Base-by-base conservation (phyloP, 192 early-diverging fungal genomes). In the Mortierella hygrophila region DNA sequence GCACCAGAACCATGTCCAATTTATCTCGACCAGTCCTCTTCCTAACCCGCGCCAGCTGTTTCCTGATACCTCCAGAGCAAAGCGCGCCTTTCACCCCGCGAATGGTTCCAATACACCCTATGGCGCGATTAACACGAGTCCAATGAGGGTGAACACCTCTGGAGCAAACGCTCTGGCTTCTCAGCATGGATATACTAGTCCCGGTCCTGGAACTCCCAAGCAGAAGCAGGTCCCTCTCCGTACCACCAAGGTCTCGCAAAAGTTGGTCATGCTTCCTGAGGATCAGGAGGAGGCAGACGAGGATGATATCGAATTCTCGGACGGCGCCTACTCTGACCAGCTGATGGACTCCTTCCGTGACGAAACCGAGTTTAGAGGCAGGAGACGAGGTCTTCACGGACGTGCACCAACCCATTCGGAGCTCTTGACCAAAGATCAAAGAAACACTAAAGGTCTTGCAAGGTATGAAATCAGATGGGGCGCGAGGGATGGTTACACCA, bases 201-300 rank as follows among this genome's bases (percentile, higher is more conserved):
- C 79, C 35, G 74, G 78, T 7, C 75, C 82, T 26, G 70, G 41
- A 46, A 77, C 81, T 29, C 82, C 76, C 29, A 82, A 77, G 78
- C 91, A 87, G 54, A 87, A 81, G 83, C 93, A 85, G 74, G 90
- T 92, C 26, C 95, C 95, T 29, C 90, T 94, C 55, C 90, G 97
- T 76, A 98, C 95, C 20, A 96, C 96, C 68, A 98, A 98, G 82
- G 93, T 93, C 38, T 96, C 96, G 15, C 96, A 97, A 86, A 98
- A 97, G 90, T 90, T 98, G 15, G 95, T 96, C 10, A 89, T 98
- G 38, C 91, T 98, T 40, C 97, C 97, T 16, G 88, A 88, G 72
- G 84, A 88, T 47, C 80, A 74, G 42, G 82, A 88, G 29, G 69
- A 76, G 23, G 65, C 72, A 10, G 78, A 82, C 6, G 75, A 85